These are phyloP conservation scores for Fragilaria radians DNA, from an alignment of 108 stramenopile genomes.

Conservation along the genomic window DNA sequence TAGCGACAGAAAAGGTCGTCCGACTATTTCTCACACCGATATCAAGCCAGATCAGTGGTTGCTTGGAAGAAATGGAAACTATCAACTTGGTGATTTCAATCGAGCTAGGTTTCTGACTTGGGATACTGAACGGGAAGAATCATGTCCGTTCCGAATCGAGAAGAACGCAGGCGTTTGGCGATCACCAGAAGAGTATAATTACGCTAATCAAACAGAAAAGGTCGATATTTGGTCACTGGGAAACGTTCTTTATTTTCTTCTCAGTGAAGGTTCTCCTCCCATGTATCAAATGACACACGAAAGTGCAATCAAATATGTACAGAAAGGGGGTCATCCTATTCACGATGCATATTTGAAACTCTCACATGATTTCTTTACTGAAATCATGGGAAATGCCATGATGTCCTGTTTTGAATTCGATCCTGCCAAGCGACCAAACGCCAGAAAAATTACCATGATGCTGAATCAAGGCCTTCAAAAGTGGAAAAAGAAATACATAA, in stretches of 20 bases:
- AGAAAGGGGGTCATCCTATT: slow-evolving; percentile 29
- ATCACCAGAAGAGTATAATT: slow-evolving; percentile 61
- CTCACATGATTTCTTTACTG: slow-evolving; percentile 36
- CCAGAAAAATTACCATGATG: slow-evolving; percentile 19
- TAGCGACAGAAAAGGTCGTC: slow-evolving; percentile 25
- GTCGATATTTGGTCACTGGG: slow-evolving; percentile 64
- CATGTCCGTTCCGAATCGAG: slow-evolving; percentile 44
- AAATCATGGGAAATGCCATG: slow-evolving; percentile 38
- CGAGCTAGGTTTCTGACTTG: slow-evolving; percentile 52
- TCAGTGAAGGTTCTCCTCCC: slow-evolving; percentile 21
- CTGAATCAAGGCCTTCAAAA: background rate
- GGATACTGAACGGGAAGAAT: slow-evolving; percentile 23
- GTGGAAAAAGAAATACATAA: slow-evolving; percentile 1
- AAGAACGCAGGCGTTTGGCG: slow-evolving; percentile 52
- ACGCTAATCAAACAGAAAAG: slow-evolving; percentile 53
- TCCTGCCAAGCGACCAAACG: slow-evolving; percentile 35
- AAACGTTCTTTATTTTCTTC: slow-evolving; percentile 51
- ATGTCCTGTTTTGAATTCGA: slow-evolving; percentile 43
- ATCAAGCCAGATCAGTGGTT: slow-evolving; percentile 48
- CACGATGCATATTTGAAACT: slow-evolving; percentile 19
- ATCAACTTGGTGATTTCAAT: slow-evolving; percentile 71
- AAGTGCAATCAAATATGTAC: slow-evolving; percentile 18
- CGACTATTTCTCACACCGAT: slow-evolving; percentile 67
- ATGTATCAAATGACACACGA: slow-evolving; percentile 6
- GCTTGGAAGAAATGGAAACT: slow-evolving; percentile 38